These are phyloP conservation scores for Aspergillus fructus DNA, from an alignment of 2,329 filamentous ascomycete genomes.

Conservation along the genomic window DNA sequence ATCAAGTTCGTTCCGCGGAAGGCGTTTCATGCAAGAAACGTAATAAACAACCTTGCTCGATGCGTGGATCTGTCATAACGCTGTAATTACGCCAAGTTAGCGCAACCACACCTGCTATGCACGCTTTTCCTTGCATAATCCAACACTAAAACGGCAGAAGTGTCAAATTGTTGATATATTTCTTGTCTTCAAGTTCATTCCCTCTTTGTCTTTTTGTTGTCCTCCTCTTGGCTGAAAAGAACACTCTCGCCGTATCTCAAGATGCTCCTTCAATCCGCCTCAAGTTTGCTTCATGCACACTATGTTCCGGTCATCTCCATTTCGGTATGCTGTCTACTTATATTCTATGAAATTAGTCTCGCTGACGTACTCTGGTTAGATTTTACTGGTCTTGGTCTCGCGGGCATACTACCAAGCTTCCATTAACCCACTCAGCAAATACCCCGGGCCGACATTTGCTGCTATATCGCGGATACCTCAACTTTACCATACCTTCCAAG, in stretches of 20 bases:
- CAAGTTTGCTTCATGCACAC: background rate
- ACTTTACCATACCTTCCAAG: constrained; percentile 6
- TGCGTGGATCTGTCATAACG: no score
- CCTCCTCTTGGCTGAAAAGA: background rate
- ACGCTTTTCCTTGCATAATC: no score
- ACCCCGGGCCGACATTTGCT: constrained; percentile 9
- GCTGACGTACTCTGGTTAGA: background rate
- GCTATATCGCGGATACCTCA: constrained; percentile 6
- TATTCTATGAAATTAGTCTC: background rate
- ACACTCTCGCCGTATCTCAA: background rate
- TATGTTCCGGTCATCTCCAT: background rate
- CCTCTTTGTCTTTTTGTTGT: background rate
- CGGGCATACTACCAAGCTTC: constrained; percentile 8
- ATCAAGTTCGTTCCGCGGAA: background rate
- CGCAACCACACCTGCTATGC: no score
- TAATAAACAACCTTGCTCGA: no score
- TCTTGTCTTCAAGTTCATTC: background rate
- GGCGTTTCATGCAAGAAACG: no score
- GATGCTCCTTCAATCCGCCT: background rate
- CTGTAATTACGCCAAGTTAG: no score
- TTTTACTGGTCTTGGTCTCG: background rate
- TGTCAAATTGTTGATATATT: background rate
- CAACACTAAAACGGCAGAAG: no score
- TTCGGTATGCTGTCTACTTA: background rate
- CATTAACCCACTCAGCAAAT: constrained; percentile 9